phyloP scores from a whole-genome alignment of 768 basidiomycete species.

The Gloeostereum incarnatum region DNA sequence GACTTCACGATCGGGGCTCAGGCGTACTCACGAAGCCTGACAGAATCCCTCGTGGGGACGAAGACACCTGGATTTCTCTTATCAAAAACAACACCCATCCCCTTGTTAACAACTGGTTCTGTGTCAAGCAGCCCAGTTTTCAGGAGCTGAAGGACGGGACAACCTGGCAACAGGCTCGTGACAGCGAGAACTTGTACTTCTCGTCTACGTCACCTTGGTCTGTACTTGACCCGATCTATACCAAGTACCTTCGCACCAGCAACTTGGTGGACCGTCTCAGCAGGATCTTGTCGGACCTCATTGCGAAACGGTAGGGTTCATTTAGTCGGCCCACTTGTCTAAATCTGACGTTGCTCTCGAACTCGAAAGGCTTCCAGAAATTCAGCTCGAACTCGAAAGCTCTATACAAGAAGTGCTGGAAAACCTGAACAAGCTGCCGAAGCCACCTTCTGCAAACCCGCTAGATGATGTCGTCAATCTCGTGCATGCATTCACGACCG shows the following conservation, averaged over 20 bases:
- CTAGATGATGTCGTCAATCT: conserved; percentile 44
- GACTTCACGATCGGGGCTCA: conserved; percentile 12
- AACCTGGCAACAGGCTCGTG: conserved; percentile 53
- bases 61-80: conserved; percentile 44
- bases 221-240: conserved; percentile 37
- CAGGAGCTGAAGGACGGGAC: conserved; percentile 38
- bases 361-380: conserved; percentile 44
- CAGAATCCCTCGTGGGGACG: conserved; percentile 48
- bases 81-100: conserved; percentile 44
- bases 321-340: not conserved
- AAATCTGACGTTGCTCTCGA: conserved; percentile 11
- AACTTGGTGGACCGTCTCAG: conserved; percentile 53
- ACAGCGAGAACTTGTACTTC: conserved; percentile 50
- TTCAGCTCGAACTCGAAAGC: conserved; percentile 46
- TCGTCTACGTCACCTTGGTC: conserved; percentile 41
- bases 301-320: conserved; percentile 42
- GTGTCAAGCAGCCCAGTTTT: conserved; percentile 46
- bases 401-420: conserved; percentile 29
- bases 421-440: conserved; percentile 26
- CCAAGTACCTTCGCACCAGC: conserved; percentile 43
- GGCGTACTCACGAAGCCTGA: conserved; percentile 74
- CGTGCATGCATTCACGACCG: conserved; percentile 35
- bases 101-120: conserved; percentile 50
- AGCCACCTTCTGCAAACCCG: conserved; percentile 45
- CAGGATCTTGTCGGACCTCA: conserved; percentile 49